Conservation (phyloP, 2,329 filamentous ascomycete species). For the Colletotrichum brevisporum region DNA sequence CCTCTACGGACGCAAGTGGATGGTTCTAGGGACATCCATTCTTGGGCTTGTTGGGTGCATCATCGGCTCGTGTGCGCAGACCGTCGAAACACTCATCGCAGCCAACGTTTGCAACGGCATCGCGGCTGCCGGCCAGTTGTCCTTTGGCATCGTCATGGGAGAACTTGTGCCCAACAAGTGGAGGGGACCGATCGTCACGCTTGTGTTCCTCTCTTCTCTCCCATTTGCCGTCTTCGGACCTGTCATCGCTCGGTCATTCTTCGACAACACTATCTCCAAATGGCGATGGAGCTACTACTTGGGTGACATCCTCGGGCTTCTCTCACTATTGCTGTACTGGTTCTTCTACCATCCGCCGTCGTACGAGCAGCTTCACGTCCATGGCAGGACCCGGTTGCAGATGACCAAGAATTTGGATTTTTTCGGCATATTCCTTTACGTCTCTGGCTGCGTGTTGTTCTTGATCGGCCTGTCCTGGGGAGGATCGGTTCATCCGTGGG, state of each 20-base stretch:
- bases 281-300: slow-evolving; percentile 68
- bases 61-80: slow-evolving; percentile 52
- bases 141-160: slow-evolving; percentile 57
- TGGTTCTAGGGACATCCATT: slow-evolving; percentile 42
- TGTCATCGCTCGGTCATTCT: slow-evolving; percentile 61
- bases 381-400: slow-evolving; percentile 52
- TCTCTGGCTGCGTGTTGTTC: slow-evolving; percentile 52
- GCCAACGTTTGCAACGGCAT: slow-evolving; percentile 55
- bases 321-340: slow-evolving; percentile 56
- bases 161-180: slow-evolving; percentile 60
- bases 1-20: slow-evolving; percentile 27
- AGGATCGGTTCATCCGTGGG: slow-evolving; percentile 8
- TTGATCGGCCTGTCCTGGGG: slow-evolving; percentile 9
- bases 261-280: slow-evolving; percentile 55
- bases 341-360: slow-evolving; percentile 64
- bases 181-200: slow-evolving; percentile 53
- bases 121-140: slow-evolving; percentile 57
- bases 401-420: slow-evolving; percentile 61
- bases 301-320: slow-evolving; percentile 58
- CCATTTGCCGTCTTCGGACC: slow-evolving; percentile 61
- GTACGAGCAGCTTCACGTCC: slow-evolving; percentile 57
- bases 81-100: slow-evolving; percentile 54
- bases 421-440: slow-evolving; percentile 59
- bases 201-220: slow-evolving; percentile 56
- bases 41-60: slow-evolving; percentile 56